Evolutionary conservation across 345 rosid genomes (phyloP), one percentile per base, ranked within the genome.

Genomic region (Hypericum perforatum): DNA sequence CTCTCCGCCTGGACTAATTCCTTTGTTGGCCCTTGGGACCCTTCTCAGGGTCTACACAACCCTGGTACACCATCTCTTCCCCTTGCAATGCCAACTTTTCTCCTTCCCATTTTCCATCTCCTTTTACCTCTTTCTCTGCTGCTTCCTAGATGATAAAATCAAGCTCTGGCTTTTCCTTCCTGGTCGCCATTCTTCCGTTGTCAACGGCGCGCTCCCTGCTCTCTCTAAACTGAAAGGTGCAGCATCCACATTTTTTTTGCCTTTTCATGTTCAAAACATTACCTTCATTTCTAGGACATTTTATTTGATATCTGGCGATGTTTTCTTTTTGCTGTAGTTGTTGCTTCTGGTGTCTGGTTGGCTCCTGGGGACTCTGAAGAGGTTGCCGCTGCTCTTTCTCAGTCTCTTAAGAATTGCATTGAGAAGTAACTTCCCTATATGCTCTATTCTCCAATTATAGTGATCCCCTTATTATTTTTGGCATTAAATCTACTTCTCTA

Each of bases 1-100:
- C 80, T 92, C 13, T 88, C 79, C 58, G 59, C 98, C 41, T 92
- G 98, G 98, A 92, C 95, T 39, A 92, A 89, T 78, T 88, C 98
- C 61, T 92, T 92, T 74, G 97, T 92, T 63, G 98, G 98, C 70
- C 98, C 98, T 68, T 92, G 98, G 98, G 98, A 92, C 74, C 98
- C 95, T 36, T 92, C 98, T 65, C 98, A 92, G 69, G 98, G 98
- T 54, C 60, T 89, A 67, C 86, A 92, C 63, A 92, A 89, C 69
- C 98, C 98, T 57, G 99, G 99, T 88, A 78, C 32, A 22, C 32
- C 32, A 22, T 22, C 32, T 22, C 32, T 4, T 22, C 32, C 32
- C 32, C 32, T 22, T 1, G 2, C 32, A 22, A 22, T 1, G 2
- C 32, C 32, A 22, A 22, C 32, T 22, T 22, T 22, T 22, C 32